Evolutionary conservation across 768 basidiomycete species (phyloP).

Genomic region (Clathrus columnatus): DNA sequence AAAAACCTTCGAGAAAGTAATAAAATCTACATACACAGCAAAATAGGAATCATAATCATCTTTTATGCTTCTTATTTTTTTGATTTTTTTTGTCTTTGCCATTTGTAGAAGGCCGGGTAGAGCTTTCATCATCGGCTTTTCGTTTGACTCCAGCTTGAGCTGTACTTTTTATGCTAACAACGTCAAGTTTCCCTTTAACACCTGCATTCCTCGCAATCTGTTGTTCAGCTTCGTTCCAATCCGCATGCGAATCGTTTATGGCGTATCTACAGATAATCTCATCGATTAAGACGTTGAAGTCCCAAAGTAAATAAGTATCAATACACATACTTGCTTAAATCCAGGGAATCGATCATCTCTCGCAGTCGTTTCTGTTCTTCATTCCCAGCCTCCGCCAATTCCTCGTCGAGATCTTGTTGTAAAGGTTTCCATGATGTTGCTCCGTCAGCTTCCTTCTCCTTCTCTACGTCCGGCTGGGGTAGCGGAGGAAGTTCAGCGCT

Average conservation of each 20-base stretch:
- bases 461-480: slow-evolving; percentile 22
- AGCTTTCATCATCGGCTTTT: slow-evolving; percentile 38
- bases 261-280: slow-evolving; percentile 25
- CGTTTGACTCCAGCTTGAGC: slow-evolving; percentile 43
- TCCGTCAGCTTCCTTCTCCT: slow-evolving; percentile 11
- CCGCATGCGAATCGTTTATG: slow-evolving; percentile 58
- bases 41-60: slow-evolving; percentile 19
- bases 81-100: slow-evolving; percentile 42
- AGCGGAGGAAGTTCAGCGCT: slow-evolving; percentile 48
- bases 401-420: slow-evolving; percentile 44
- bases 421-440: slow-evolving; percentile 36
- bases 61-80: slow-evolving; percentile 34
- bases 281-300: not conserved
- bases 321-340: slow-evolving; percentile 71
- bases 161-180: slow-evolving; percentile 63
- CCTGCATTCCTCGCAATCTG: slow-evolving; percentile 51
- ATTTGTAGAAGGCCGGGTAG: slow-evolving; percentile 24
- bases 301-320: not conserved
- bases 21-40: too few relatives aligned
- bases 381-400: slow-evolving; percentile 71
- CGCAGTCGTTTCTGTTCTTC: slow-evolving; percentile 43
- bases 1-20: too few relatives aligned
- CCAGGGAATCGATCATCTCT: slow-evolving; percentile 80
- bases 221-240: slow-evolving; percentile 69
- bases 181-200: slow-evolving; percentile 45